Base-by-base conservation (phyloP, 2,329 filamentous ascomycete species). In the Akanthomyces lecanii region DNA sequence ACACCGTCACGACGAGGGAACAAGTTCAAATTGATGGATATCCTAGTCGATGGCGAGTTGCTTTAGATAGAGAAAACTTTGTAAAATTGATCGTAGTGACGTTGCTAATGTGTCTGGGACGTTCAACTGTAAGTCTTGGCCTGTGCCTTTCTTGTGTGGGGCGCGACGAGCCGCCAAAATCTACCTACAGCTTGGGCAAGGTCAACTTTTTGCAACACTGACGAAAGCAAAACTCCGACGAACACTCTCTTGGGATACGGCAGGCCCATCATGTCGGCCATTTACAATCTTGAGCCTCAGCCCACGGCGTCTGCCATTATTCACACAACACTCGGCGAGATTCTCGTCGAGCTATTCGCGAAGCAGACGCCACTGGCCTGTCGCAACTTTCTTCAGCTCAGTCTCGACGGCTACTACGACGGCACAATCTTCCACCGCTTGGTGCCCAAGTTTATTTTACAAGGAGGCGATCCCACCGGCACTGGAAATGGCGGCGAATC, bases 311-410 rank as follows among this genome's bases (percentile, higher is more conserved):
- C 95, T 67, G 92, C 91, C 63, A 88, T 97, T 68, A 82, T 99
- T 48, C 89, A 96, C 76, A 99, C 95, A 11, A 96, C 91, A 7
- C 82, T 89, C 52, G 95, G 95, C 75, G 93, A 97, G 71, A 84
- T 99, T 63, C 88, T 90, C 44, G 85, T 99, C 76, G 92, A 97
- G 76, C 87, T 99, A 63, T 99, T 97, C 81, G 93, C 93, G 21
- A 95, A 95, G 73, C 95, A 99, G 77, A 90, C 91, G 0, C 95
- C 95, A 10, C 82, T 97, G 66, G 90, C 95, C 30, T 92, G 89
- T 72, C 92, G 94, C 69, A 98, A 97, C 79, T 99, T 99, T 77
- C 84, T 99, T 44, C 95, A 99, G 75, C 89, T 93, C 71, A 95
- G 91, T 73, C 85, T 97, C 68, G 93, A 99, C 73, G 92, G 92